A percentile compares a stretch with the other conserved stretches of the same genome.
phyloP scores from a whole-genome alignment of 1,284 basidiomycete genomes.

The Phenoliferia sp. region DNA sequence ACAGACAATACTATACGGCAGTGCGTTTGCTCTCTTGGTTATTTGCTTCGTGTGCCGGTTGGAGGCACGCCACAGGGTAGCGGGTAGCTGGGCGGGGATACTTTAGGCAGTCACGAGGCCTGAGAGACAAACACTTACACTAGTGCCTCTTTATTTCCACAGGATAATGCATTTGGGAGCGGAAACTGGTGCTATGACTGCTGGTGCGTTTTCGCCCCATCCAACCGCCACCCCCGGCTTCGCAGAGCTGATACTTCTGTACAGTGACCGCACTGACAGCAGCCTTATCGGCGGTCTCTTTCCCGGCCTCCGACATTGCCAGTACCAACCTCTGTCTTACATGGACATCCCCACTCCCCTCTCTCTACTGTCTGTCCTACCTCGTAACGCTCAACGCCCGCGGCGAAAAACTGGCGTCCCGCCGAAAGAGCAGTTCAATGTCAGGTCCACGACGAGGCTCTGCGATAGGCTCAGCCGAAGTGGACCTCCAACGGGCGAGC shows the following conservation, averaged over 20 bases:
- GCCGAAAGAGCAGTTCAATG: too few species aligned
- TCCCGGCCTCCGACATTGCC: background rate
- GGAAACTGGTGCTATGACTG: background rate
- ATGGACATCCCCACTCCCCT: background rate
- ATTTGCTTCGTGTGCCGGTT: too few species aligned
- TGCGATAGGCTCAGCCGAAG: background rate
- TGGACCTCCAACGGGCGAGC: background rate
- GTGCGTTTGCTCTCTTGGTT: background rate
- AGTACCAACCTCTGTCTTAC: background rate
- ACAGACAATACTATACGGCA: background rate
- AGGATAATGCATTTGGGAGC: background rate
- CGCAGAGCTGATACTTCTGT: too few species aligned
- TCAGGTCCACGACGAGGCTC: too few species aligned
- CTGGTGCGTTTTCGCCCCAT: too few species aligned
- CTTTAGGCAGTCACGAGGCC: too few species aligned
- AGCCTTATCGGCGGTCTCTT: background rate
- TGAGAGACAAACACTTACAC: too few species aligned
- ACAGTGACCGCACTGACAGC: background rate
- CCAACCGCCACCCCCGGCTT: background rate
- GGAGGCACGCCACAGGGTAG: too few species aligned
- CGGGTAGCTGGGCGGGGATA: too few species aligned
- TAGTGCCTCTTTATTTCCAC: too few species aligned
- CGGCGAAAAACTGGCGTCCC: background rate
- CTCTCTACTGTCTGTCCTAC: background rate
- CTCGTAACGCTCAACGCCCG: background rate